These are phyloP conservation scores for Lolium rigidum DNA, from an alignment of 176 grass and related monocot species.

Conservation along the genomic window DNA sequence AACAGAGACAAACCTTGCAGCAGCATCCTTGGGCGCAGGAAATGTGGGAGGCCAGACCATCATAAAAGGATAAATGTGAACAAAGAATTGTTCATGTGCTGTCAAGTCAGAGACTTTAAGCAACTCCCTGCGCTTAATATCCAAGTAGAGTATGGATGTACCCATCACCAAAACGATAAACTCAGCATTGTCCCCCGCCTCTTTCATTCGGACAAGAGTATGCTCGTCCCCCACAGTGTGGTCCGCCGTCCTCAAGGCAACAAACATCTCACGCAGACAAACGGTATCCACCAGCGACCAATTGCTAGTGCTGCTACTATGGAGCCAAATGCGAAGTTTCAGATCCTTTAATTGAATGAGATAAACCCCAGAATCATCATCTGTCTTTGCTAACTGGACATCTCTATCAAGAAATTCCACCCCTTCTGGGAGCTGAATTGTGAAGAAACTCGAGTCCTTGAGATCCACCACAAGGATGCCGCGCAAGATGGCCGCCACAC, in stretches of 20 bases:
- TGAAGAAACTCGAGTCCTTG: not conserved
- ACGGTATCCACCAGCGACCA: constrained; percentile 10
- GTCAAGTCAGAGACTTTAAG: not conserved
- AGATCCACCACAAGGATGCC: not conserved
- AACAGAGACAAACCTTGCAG: constrained; percentile 15
- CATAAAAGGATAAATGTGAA: not conserved
- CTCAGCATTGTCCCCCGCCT: not conserved
- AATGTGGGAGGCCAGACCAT: constrained; percentile 5
- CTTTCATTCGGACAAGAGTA: not conserved
- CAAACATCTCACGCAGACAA: not conserved
- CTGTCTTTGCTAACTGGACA: not conserved
- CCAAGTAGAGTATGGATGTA: not conserved
- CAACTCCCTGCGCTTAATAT: not conserved
- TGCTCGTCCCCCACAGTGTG: not conserved
- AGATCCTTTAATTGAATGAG: not conserved
- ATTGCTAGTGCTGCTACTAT: not conserved
- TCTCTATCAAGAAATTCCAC: not conserved
- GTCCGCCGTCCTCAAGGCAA: not conserved
- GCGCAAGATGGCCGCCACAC: not conserved
- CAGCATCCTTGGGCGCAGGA: not conserved
- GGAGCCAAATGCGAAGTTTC: not conserved
- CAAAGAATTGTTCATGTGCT: not conserved
- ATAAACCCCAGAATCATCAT: constrained; percentile 6
- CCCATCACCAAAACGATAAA: not conserved
- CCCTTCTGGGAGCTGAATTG: not conserved